Evolutionary conservation across 116 monocot genomes (phyloP).

Genomic region (Trichopus zeylanicus): DNA sequence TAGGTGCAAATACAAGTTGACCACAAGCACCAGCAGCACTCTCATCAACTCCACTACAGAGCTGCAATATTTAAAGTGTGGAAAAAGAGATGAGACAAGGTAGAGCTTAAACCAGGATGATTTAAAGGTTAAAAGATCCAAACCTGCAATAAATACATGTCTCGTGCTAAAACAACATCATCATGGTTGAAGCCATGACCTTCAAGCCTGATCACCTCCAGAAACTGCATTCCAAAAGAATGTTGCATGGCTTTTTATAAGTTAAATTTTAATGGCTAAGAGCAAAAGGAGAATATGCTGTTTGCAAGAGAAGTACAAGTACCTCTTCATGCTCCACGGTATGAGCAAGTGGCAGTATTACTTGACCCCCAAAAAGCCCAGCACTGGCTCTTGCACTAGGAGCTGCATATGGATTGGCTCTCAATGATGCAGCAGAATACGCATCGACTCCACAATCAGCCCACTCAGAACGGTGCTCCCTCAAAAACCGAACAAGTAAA

Average conservation of each 20-base stretch:
- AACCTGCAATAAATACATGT: slow-evolving; percentile 82
- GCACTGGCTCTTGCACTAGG: slow-evolving; percentile 36
- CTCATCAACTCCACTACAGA: slow-evolving; percentile 88
- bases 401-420: slow-evolving; percentile 51
- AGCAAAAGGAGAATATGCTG: not conserved
- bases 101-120: not conserved
- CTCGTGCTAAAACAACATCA: slow-evolving; percentile 46
- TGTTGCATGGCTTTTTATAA: not conserved
- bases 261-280: not conserved
- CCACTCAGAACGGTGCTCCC: slow-evolving; percentile 97
- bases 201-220: slow-evolving; percentile 87
- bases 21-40: slow-evolving; percentile 64
- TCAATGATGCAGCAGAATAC: slow-evolving; percentile 72
- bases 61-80: slow-evolving; percentile 24
- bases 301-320: not conserved
- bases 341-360: slow-evolving; percentile 86
- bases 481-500: slow-evolving; percentile 74
- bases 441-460: slow-evolving; percentile 81
- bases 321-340: slow-evolving; percentile 96
- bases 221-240: slow-evolving; percentile 30
- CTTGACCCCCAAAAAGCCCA: slow-evolving; percentile 60
- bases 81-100: not conserved
- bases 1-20: slow-evolving; percentile 91
- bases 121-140: not conserved
- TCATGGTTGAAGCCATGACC: slow-evolving; percentile 66